A percentile compares a stretch with the other conserved stretches of the same genome.
phyloP scores from a whole-genome alignment of 2,329 filamentous ascomycete genomes.

The Ilyonectria destructans region DNA sequence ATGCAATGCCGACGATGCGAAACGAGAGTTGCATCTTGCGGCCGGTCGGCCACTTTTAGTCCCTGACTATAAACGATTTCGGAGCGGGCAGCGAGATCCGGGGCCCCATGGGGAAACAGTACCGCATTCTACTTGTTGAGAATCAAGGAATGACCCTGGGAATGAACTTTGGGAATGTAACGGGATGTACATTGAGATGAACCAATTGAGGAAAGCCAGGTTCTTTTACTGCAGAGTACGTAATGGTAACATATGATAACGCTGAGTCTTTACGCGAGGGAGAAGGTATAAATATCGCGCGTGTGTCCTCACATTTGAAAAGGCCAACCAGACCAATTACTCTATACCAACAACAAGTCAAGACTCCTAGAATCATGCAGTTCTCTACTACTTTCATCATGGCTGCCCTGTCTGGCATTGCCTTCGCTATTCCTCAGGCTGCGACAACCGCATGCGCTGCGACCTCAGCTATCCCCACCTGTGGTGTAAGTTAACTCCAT shows the following conservation, averaged over 20 bases:
- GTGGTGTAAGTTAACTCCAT: conserved; percentile 32
- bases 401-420: conserved; percentile 27
- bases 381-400: conserved; percentile 33
- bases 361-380: conserved; percentile 27
- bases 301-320: background rate
- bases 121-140: conserved; percentile 17
- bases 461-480: conserved; percentile 43
- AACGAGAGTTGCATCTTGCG: conserved; percentile 32
- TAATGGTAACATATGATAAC: background rate
- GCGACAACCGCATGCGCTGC: conserved; percentile 32
- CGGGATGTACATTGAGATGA: background rate
- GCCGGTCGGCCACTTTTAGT: conserved; percentile 29
- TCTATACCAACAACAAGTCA: background rate
- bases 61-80: conserved; percentile 6
- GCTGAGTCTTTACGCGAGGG: background rate
- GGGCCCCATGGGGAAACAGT: conserved; percentile 34
- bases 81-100: conserved; percentile 31
- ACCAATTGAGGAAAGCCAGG: too few relatives aligned
- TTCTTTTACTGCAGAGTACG: conserved; percentile 1
- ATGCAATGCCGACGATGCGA: conserved; percentile 16
- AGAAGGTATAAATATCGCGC: conserved; percentile 26
- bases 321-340: background rate
- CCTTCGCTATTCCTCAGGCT: conserved; percentile 38
- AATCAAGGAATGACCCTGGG: conserved; percentile 18
- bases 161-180: background rate